Evolutionary conservation across 2,329 filamentous ascomycete genomes (phyloP).

Genomic region (Neurospora crassa): DNA sequence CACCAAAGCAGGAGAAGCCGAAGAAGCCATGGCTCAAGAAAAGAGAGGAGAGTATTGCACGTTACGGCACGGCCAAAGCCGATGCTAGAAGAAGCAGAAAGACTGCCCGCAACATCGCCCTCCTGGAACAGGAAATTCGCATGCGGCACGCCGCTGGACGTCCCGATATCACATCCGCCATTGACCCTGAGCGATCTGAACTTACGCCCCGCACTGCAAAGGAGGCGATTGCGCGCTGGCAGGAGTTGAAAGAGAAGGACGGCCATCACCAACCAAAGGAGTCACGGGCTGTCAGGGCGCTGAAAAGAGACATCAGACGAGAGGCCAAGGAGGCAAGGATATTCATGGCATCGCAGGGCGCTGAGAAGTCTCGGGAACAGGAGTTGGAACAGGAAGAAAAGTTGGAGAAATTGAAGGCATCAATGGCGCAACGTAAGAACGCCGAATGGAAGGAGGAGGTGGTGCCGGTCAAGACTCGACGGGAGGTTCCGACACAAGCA

Average conservation of each 20-base stretch:
- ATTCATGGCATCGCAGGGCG: neutral
- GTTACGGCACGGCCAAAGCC: neutral
- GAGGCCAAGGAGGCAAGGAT: neutral
- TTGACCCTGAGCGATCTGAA: neutral
- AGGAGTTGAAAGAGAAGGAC: conserved; percentile 10
- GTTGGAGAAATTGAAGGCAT: conserved; percentile 4
- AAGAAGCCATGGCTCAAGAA: neutral
- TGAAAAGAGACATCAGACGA: neutral
- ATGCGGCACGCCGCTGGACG: neutral
- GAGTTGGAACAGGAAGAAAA: conserved; percentile 1
- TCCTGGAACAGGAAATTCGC: neutral
- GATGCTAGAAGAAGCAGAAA: neutral
- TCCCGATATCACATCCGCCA: neutral
- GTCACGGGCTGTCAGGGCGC: neutral
- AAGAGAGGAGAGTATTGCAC: neutral
- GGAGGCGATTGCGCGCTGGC: neutral
- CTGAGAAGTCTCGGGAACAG: neutral
- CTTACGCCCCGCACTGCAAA: neutral
- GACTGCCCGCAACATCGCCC: neutral
- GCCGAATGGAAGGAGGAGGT: neutral
- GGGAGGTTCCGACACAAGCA: conserved; percentile 7
- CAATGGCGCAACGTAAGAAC: conserved; percentile 1
- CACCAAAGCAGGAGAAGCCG: neutral
- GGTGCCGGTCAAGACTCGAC: neutral
- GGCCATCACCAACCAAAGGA: neutral